Base-by-base conservation (phyloP, 352 stramenopile species). In the Phytophthora palmivora region DNA sequence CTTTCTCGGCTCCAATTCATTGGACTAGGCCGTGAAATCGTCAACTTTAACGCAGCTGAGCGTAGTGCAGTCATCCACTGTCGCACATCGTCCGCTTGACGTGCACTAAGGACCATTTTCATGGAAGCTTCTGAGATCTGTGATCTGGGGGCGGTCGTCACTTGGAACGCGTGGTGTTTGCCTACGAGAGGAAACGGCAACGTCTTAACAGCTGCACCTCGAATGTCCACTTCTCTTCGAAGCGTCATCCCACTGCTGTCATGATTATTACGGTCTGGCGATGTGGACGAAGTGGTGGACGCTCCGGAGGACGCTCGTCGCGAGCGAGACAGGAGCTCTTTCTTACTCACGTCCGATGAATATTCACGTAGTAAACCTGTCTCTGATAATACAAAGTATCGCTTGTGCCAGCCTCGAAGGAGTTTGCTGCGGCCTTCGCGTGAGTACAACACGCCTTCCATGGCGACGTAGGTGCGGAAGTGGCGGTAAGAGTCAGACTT, bases 321-420 rank as follows among this genome's bases (percentile, higher is more conserved):
- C 6, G 43, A 37, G 12, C 62, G 43, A n/a, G 56, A 38, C 39
- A 50, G 24, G 8, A 54, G 15, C 8, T 64, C 46, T 16, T 72
- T 60, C 38, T 58, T 63, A 24, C 39, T 51, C 24, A 54, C 41
- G 50, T 70, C 67, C 15, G 73, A 67, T 7, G 69, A 52, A 55
- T 85, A 91, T 60, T 91, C 84, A 10, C 73, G 74, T 5, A 91
- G 49, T 43, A 66, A 45, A 0, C 79, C 78, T n/a, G 63, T 48
- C n/a, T 73, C 54, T 0, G 74, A 70, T 19, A 92, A 67, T 36
- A 89, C 74, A 46, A 87, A 75, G 59, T 92, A 91, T 42, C 79
- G 78, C 72, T 89, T 88, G 58, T 85, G 70, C 84, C 84, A 92
- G 54, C 67, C 70, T 50, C 72, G 76, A 19, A 92, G 70, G 30